phyloP scores from a whole-genome alignment of 2,329 filamentous ascomycete species.

The Beauveria sp. region DNA sequence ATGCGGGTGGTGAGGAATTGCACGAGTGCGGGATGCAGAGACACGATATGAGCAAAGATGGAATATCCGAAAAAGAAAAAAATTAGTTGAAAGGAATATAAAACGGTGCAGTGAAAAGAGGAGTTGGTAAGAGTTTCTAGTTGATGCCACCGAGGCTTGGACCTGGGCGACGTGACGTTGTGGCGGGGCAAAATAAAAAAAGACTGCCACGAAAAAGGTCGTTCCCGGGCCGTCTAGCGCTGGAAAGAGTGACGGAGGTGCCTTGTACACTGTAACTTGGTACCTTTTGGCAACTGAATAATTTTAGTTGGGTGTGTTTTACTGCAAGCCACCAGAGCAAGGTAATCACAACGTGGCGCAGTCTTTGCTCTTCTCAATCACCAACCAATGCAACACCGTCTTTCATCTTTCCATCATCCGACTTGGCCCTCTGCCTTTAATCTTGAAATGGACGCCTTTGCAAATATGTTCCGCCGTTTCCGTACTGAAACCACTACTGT shows the following conservation, averaged over 20 bases:
- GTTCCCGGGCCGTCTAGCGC: neutral
- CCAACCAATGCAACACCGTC: neutral
- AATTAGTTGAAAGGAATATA: constrained; percentile 1
- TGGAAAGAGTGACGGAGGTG: neutral
- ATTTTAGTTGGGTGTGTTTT: too few relatives aligned
- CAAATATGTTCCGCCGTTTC: neutral
- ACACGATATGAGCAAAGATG: neutral
- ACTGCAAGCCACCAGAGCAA: neutral
- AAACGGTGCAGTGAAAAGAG: constrained; percentile 3
- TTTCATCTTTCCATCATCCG: neutral
- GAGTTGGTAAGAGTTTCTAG: constrained; percentile 1
- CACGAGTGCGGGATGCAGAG: neutral
- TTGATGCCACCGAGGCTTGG: constrained; percentile 7
- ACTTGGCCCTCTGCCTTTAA: neutral
- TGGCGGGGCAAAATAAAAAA: constrained; percentile 7
- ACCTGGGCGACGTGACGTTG: constrained; percentile 7
- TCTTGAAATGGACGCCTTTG: too few relatives aligned
- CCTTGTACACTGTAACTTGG: neutral
- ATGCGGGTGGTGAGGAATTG: neutral
- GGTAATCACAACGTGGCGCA: neutral
- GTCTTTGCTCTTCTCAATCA: neutral
- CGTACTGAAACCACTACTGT: neutral
- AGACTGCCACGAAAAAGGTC: neutral
- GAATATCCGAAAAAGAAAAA: neutral
- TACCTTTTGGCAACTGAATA: too few relatives aligned